Base-by-base conservation (phyloP, 2,329 filamentous ascomycete genomes). In the Calonectria hawksworthii region DNA sequence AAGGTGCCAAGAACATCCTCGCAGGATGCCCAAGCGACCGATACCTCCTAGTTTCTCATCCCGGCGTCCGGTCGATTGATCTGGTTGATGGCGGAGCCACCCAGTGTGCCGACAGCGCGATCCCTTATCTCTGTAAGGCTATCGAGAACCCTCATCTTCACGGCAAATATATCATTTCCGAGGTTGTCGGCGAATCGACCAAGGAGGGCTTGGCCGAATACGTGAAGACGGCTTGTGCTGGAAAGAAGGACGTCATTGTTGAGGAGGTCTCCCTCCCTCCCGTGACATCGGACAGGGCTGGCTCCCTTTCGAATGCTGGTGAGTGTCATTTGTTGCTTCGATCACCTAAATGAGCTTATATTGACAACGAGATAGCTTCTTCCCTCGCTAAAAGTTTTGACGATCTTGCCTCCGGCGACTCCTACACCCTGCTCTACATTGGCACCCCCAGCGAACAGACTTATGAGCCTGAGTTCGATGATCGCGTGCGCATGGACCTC, bases 21-120 rank as follows among this genome's bases (percentile, higher is more conserved):
- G 87, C 88, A 50, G 85, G 86, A 69, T 98, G 95, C 85, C 93
- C 94, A 2, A 95, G 94, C 26, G 89, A 92, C 66, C 90, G 90
- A 79, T 98, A 98, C 86, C 87, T 98, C 72, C 84, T 98, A 78
- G 90, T 98, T 75, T 91, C 92, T 36, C 95, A 98, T 83, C 93
- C 94, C 14, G 94, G 94, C 78, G 89, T 96, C 72, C 92, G 93
- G 78, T 90, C 92, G 52, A 87, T 89, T 76, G 95, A 98, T 84
- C 92, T 96, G 23, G 52, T 96, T 23, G 41, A 36, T 32, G 64
- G 38, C 80, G 86, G 87, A 78, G 86, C 87, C 73, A 50, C 38
- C 26, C 61, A 65, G 61, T 81, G 79, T 83, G 85, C 84, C 82
- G 87, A 76, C 74, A 87, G 88, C 88, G 78, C 91, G 88, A 82